phyloP scores from a whole-genome alignment of 768 basidiomycete species.

The Boletus reticuloceps region DNA sequence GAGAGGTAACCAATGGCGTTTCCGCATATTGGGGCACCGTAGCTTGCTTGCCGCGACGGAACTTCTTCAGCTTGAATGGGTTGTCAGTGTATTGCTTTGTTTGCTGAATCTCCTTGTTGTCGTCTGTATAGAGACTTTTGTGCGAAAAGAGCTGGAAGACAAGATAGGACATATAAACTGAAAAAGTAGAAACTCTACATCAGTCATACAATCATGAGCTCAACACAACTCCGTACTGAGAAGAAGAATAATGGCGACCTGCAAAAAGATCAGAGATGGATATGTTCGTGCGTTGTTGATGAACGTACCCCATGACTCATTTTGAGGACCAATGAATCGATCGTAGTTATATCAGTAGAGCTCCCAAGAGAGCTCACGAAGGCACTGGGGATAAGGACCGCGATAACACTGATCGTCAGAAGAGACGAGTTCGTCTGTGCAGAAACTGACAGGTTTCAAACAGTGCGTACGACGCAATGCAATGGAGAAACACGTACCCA shows the following conservation, averaged over 20 bases:
- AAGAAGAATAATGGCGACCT: conserved; percentile 79
- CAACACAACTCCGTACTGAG: conserved; percentile 49
- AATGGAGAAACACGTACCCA: conserved; percentile 43
- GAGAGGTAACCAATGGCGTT: conserved; percentile 1
- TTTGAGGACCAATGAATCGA: conserved; percentile 51
- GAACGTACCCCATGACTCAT: conserved; percentile 74
- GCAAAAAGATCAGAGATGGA: conserved; percentile 6
- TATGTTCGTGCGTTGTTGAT: neutral
- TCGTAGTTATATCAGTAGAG: conserved; percentile 14
- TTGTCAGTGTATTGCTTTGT: conserved; percentile 43
- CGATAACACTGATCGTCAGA: conserved; percentile 73
- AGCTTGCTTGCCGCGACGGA: conserved; percentile 14
- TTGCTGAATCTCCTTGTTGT: conserved; percentile 35
- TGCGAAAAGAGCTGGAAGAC: conserved; percentile 82
- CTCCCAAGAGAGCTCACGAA: conserved; percentile 60
- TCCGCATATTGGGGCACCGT: conserved; percentile 1
- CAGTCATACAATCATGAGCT: neutral
- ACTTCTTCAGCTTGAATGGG: conserved; percentile 28
- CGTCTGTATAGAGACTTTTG: conserved; percentile 60
- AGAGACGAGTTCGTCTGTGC: conserved; percentile 74
- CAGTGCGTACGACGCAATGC: neutral
- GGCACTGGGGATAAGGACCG: conserved; percentile 73
- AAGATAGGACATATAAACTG: conserved; percentile 74
- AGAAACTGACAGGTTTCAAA: conserved; percentile 43
- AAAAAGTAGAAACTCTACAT: neutral